These are phyloP conservation scores for Lachnellula hyalina DNA, from an alignment of 2,329 filamentous ascomycete species.

Conservation along the genomic window DNA sequence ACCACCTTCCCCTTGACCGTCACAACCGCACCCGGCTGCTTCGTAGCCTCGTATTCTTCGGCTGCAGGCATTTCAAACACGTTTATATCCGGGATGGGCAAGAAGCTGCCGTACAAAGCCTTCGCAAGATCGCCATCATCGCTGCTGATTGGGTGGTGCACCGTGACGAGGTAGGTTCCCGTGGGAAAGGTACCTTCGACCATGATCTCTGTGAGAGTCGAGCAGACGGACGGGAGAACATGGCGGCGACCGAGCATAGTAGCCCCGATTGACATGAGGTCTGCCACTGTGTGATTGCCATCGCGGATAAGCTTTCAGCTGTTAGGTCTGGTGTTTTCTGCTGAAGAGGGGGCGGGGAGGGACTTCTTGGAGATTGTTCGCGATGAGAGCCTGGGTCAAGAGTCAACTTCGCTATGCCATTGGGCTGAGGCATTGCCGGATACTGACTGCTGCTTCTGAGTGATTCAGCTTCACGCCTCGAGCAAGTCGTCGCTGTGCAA, in stretches of 20 bases:
- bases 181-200: constrained; percentile 90
- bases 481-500: constrained; percentile 84
- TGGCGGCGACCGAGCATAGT: constrained; percentile 92
- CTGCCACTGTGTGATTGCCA: constrained; percentile 85
- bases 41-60: constrained; percentile 59
- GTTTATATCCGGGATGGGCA: constrained; percentile 67
- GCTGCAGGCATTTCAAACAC: constrained; percentile 62
- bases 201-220: constrained; percentile 77
- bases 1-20: constrained; percentile 61
- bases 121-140: constrained; percentile 83
- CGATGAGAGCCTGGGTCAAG: constrained; percentile 62
- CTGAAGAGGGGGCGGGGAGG: constrained; percentile 7
- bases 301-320: constrained; percentile 73
- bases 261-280: constrained; percentile 86
- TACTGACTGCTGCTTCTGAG: constrained; percentile 70
- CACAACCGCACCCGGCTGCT: constrained; percentile 72
- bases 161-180: constrained; percentile 90
- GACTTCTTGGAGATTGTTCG: constrained; percentile 84
- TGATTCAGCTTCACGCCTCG: constrained; percentile 87
- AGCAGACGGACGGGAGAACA: constrained; percentile 76
- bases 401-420: constrained; percentile 8
- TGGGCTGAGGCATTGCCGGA: constrained; percentile 21
- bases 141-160: constrained; percentile 81
- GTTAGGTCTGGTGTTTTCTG: constrained; percentile 11
- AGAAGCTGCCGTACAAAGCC: constrained; percentile 85